Evolutionary conservation across 805 yeast genomes (phyloP).

Genomic region (Schizosaccharomyces lindneri): DNA sequence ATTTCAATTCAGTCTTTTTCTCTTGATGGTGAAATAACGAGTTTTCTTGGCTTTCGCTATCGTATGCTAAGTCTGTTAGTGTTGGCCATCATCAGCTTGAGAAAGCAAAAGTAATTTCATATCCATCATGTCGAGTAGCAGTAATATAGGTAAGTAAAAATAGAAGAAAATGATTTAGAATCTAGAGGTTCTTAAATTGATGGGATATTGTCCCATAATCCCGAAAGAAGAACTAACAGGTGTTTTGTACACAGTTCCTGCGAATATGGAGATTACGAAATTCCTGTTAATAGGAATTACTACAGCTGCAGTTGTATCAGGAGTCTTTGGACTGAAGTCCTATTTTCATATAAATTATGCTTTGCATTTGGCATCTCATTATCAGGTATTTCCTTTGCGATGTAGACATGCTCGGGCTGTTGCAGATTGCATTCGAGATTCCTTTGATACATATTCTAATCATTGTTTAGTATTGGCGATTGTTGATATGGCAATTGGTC

Average conservation of each 20-base stretch:
- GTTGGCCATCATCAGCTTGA: too few relatives aligned
- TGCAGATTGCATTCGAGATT: too few relatives aligned
- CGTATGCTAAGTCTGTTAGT: too few relatives aligned
- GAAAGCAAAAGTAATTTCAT: background rate
- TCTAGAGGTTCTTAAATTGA: too few relatives aligned
- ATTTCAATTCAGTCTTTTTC: too few relatives aligned
- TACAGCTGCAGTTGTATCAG: background rate
- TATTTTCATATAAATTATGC: background rate
- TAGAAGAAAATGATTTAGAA: too few relatives aligned
- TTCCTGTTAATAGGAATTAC: background rate
- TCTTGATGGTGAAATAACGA: too few relatives aligned
- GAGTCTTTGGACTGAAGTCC: background rate
- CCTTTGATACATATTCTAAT: background rate
- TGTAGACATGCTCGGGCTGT: too few relatives aligned
- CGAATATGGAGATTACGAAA: background rate
- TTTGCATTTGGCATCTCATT: background rate
- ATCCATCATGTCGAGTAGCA: background rate
- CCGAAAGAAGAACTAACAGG: too few relatives aligned
- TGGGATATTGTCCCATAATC: too few relatives aligned
- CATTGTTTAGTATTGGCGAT: background rate
- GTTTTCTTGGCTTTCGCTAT: too few relatives aligned
- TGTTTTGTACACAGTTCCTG: background rate
- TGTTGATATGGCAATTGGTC: slow-evolving; percentile 13
- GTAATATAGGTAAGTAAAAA: background rate
- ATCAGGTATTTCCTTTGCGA: background rate